These are phyloP conservation scores for Anethum foeniculum DNA, from an alignment of 140 eudicot species.

Conservation along the genomic window DNA sequence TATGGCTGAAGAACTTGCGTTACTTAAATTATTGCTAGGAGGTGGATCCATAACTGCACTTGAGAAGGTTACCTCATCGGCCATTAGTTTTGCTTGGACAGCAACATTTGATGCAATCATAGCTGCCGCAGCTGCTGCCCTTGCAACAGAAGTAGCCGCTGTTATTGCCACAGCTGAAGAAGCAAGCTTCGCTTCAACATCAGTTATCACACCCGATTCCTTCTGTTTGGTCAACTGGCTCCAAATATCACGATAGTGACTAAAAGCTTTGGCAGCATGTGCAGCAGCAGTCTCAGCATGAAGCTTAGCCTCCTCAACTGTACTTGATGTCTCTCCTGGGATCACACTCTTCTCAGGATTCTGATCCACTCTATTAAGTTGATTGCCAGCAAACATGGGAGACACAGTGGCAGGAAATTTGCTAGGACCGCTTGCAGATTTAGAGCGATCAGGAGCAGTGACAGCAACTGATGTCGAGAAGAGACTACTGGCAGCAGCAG, in stretches of 20 bases:
- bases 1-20: constrained; percentile 33
- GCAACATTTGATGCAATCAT: constrained; percentile 78
- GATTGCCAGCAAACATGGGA: constrained; percentile 27
- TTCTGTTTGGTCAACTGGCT: constrained; percentile 48
- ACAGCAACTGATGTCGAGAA: constrained; percentile 41
- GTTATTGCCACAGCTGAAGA: constrained; percentile 79
- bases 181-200: constrained; percentile 65
- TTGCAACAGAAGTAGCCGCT: constrained; percentile 94
- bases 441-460: constrained; percentile 29
- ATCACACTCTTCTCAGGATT: constrained; percentile 20
- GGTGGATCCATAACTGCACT: constrained; percentile 19
- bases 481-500: constrained; percentile 24
- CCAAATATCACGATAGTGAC: constrained; percentile 69
- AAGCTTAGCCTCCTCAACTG: constrained; percentile 78
- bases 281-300: constrained; percentile 76
- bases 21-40: constrained; percentile 20
- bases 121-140: constrained; percentile 95
- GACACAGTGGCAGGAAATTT: constrained; percentile 14
- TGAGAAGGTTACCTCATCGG: constrained; percentile 55
- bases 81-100: constrained; percentile 82
- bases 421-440: constrained; percentile 23
- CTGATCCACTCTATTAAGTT: constrained; percentile 21
- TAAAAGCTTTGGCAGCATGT: constrained; percentile 61
- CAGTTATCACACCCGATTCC: constrained; percentile 46
- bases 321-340: constrained; percentile 33